Conservation (phyloP, 805 yeast species). For the Sugiyamaella americana region DNA sequence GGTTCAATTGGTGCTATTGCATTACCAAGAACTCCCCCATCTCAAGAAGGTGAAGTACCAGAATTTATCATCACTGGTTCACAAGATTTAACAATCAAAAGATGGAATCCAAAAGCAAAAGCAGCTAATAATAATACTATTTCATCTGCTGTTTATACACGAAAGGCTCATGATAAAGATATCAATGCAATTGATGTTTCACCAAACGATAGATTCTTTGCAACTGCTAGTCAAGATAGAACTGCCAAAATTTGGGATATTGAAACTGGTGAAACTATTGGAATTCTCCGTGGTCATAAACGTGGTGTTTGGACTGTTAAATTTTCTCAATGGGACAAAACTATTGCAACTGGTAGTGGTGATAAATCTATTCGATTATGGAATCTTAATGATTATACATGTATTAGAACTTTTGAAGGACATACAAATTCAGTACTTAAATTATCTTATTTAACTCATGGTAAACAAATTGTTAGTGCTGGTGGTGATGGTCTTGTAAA, state of each 20-base stretch:
- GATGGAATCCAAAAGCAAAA: slow-evolving; percentile 54
- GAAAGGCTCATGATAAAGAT: slow-evolving; percentile 96
- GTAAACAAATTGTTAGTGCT: slow-evolving; percentile 58
- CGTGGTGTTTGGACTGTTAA: slow-evolving; percentile 92
- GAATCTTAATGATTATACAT: slow-evolving; percentile 73
- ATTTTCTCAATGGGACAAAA: slow-evolving; percentile 69
- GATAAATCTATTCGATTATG: slow-evolving; percentile 87
- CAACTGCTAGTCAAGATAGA: slow-evolving; percentile 92
- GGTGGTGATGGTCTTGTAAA: slow-evolving; percentile 96
- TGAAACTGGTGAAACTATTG: slow-evolving; percentile 80
- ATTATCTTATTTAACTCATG: slow-evolving; percentile 59
- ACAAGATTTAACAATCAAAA: slow-evolving; percentile 76
- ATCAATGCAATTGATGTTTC: slow-evolving; percentile 84
- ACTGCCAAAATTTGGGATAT: slow-evolving; percentile 85
- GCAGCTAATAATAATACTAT: not conserved
- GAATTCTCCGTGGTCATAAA: slow-evolving; percentile 81
- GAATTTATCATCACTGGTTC: slow-evolving; percentile 72
- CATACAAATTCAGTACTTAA: slow-evolving; percentile 90
- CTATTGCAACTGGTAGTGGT: slow-evolving; percentile 80
- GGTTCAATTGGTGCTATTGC: slow-evolving; percentile 80
- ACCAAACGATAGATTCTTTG: slow-evolving; percentile 84
- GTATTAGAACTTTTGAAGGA: slow-evolving; percentile 83
- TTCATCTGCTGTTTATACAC: slow-evolving; percentile 77
- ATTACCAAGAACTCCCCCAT: slow-evolving; percentile 50
- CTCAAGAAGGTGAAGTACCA: slow-evolving; percentile 9